phyloP scores from a whole-genome alignment of 148 eudicot species.

The Heliosperma pusillum region DNA sequence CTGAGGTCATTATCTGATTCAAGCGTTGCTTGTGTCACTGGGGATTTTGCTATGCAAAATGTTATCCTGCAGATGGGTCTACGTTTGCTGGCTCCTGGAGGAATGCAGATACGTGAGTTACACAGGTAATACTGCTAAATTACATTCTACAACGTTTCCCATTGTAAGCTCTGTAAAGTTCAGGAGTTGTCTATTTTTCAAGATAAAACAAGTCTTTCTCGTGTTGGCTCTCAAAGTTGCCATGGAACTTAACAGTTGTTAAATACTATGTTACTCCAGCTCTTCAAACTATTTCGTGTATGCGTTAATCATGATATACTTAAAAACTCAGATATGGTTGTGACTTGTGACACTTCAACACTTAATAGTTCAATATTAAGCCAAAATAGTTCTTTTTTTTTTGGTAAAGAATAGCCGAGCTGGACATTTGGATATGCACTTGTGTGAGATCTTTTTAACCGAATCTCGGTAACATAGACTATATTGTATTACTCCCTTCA shows the following conservation, averaged over 20 bases:
- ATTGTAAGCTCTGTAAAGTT: neutral
- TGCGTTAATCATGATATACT: too few species aligned
- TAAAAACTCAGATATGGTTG: too few species aligned
- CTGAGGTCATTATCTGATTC: conserved; percentile 85
- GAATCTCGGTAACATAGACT: too few species aligned
- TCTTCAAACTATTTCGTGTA: too few species aligned
- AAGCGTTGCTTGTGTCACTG: conserved; percentile 85
- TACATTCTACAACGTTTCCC: neutral
- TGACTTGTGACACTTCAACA: too few species aligned
- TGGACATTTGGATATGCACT: too few species aligned
- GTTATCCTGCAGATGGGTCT: conserved; percentile 93
- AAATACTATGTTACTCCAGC: too few species aligned
- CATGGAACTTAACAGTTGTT: neutral
- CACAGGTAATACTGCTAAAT: conserved; percentile 52
- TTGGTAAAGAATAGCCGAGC: too few species aligned
- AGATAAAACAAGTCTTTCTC: neutral
- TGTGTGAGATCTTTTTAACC: too few species aligned
- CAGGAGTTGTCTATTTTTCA: neutral
- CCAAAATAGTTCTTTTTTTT: too few species aligned
- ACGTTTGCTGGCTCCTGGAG: conserved; percentile 92
- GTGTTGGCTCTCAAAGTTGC: neutral
- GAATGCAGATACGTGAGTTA: conserved; percentile 95
- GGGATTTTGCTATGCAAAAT: conserved; percentile 98
- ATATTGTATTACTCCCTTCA: neutral
- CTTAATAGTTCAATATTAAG: too few species aligned